A percentile compares a stretch with the other conserved stretches of the same genome.
phyloP scores from a whole-genome alignment of 2,329 filamentous ascomycete genomes.

The Diaporthe helianthi region DNA sequence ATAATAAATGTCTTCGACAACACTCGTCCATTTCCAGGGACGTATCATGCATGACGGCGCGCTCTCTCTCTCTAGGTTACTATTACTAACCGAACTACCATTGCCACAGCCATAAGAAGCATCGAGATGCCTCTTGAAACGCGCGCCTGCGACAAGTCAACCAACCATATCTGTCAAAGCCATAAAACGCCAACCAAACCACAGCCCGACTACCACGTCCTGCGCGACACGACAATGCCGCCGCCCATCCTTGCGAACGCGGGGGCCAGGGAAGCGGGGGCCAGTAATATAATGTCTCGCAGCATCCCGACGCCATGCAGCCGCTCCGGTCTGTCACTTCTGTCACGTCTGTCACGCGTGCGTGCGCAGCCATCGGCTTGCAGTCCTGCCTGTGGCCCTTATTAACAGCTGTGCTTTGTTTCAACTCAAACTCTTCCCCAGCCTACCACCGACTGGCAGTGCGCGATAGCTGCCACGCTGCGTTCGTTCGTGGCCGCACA shows the following conservation, averaged over 20 bases:
- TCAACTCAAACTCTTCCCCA: conserved; percentile 1
- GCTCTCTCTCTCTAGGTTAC: too few relatives aligned
- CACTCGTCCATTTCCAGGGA: neutral
- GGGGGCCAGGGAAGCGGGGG: neutral
- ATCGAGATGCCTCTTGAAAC: neutral
- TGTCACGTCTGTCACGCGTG: neutral
- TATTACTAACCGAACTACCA: neutral
- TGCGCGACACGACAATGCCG: neutral
- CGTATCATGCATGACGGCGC: neutral
- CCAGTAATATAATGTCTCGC: neutral
- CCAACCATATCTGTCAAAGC: neutral
- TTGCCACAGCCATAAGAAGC: neutral
- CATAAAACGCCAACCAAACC: neutral
- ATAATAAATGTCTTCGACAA: neutral
- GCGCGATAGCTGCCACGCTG: conserved; percentile 23
- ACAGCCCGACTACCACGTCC: neutral
- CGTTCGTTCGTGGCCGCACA: conserved; percentile 12
- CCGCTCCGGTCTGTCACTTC: neutral
- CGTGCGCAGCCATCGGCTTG: conserved; percentile 1
- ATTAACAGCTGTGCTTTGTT: conserved; percentile 2
- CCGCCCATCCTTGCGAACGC: neutral
- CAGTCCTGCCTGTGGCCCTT: neutral
- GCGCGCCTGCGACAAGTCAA: conserved; percentile 1
- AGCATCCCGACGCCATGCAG: neutral
- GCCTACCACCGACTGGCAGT: neutral